Base-by-base conservation (phyloP, 495 filamentous ascomycete species). In the Baudoinia panamericana region DNA sequence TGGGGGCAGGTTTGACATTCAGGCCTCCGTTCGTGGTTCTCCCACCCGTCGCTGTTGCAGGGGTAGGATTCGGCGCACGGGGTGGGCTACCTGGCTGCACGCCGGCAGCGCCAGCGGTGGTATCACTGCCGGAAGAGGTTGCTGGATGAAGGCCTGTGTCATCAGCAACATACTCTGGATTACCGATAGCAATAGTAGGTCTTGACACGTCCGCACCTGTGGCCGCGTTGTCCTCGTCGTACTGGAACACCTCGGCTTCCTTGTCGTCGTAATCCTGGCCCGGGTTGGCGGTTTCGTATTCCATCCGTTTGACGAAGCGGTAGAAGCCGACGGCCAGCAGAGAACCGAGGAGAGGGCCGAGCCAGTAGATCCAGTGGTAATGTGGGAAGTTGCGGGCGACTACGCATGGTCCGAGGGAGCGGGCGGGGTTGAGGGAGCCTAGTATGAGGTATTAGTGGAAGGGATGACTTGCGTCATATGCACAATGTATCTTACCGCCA, bases 271-370 rank as follows among this genome's bases (percentile, higher is more conserved):
- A 51, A 43, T 87, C 82, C 57, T 82, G 79, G 1, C 74, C 80
- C 2, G 80, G 80, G 46, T 92, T 93, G 44, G 76, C 80, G 11
- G 73, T 75, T 58, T 85, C 73, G 57, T 82, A 92, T 49, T 79
- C 71, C 29, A 88, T 65, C 2, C 64, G 50, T 49, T 80, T 64
- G 40, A 64, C 52, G 28, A 63, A 43, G 25, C 53, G 49, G 49
- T 64, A 63, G 50, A 64, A 62, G 12, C 46, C 22, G 4, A 60
- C 60, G 11, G 61, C 61, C 4, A 62, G 17, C 16, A 63, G 19
- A 12, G 60, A 38, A 30, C 61, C 61, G 24, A 61, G 46, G 30
- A 50, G 11, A 5, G 53, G 58, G 56, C 61, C 61, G 21, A 59
- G 25, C 54, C 54, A 56, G 44, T 56, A 56, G 33, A 56, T 51